These are phyloP conservation scores for Circinella minor DNA, from an alignment of 371 early-diverging fungal genomes.

Conservation along the genomic window DNA sequence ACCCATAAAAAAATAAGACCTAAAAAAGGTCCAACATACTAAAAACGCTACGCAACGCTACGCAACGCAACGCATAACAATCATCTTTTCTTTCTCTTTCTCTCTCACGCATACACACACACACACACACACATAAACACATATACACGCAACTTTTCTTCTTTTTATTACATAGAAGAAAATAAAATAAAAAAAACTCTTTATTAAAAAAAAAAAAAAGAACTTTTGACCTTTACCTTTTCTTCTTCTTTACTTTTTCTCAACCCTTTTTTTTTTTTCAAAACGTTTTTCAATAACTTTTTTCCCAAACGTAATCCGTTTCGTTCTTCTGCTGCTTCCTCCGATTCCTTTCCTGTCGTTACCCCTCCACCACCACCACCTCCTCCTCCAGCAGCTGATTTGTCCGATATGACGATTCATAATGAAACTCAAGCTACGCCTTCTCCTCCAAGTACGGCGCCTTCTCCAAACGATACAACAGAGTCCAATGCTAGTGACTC, in stretches of 20 bases:
- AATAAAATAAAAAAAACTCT: too few species aligned
- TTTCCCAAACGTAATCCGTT: slow-evolving; percentile 21
- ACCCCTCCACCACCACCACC: slow-evolving; percentile 12
- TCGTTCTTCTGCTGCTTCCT: slow-evolving; percentile 16
- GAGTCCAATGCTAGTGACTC: slow-evolving; percentile 25
- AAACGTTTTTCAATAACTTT: slow-evolving; percentile 27
- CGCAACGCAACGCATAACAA: too few species aligned
- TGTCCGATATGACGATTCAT: slow-evolving; percentile 22
- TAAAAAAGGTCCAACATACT: too few species aligned
- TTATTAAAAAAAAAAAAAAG: too few species aligned
- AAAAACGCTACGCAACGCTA: too few species aligned
- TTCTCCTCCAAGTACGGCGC: slow-evolving; percentile 20
- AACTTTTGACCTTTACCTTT: background rate
- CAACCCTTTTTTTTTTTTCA: slow-evolving; percentile 16
- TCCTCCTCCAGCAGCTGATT: slow-evolving; percentile 14
- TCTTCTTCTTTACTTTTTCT: too few species aligned
- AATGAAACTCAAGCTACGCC: slow-evolving; percentile 19
- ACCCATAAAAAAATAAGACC: too few species aligned
- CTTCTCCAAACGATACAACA: slow-evolving; percentile 24
- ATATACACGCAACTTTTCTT: too few species aligned
- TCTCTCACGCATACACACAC: too few species aligned
- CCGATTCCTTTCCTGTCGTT: slow-evolving; percentile 14
- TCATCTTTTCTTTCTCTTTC: too few species aligned
- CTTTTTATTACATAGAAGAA: too few species aligned
- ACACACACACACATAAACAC: too few species aligned